Base-by-base conservation (phyloP, 257 asterid species). In the Avicennia marina region DNA sequence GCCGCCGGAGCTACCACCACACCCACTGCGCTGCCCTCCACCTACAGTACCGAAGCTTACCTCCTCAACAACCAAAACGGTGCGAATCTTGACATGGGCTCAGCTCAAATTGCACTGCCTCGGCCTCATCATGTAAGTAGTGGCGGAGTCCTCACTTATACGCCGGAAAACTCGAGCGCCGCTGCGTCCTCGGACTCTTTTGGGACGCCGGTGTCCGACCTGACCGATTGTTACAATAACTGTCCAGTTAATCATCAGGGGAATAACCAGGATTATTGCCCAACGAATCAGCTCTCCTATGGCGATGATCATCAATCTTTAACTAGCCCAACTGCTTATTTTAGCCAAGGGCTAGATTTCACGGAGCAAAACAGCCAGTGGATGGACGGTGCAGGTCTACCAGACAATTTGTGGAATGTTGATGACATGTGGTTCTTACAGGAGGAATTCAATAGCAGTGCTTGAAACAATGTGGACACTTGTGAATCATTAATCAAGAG, bases 111-210 rank as follows among this genome's bases (percentile, higher is more conserved):
- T 16, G 7, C 40, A 33, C 44, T 2, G n/a, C 6, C 11, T 2
- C 44, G n/a, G n/a, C 9, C n/a, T 38, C 11, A 38, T 38, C n/a
- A n/a, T n/a, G n/a, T n/a, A n/a, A n/a, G n/a, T n/a, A n/a, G n/a
- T n/a, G n/a, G n/a, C n/a, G n/a, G n/a, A n/a, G n/a, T n/a, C n/a
- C n/a, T n/a, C n/a, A n/a, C n/a, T n/a, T n/a, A n/a, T 60, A 68
- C 87, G 17, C 67, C 80, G n/a, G 94, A 81, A 10, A 79, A 78
- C 36, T 85, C 90, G 0, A 75, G 88, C 76, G 72, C 76, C 13
- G 73, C 80, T 26, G 81, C 86, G 1, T 86, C 97, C 11, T 80
- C 95, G 1, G 93, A 84, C 39, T 83, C 95, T 0, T 74, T 77
- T 9, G 90, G 81, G 41, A 70, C 94, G 41, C 87, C 78, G 27